phyloP scores from a whole-genome alignment of 768 basidiomycete genomes.

The Hygrocybe punicea region DNA sequence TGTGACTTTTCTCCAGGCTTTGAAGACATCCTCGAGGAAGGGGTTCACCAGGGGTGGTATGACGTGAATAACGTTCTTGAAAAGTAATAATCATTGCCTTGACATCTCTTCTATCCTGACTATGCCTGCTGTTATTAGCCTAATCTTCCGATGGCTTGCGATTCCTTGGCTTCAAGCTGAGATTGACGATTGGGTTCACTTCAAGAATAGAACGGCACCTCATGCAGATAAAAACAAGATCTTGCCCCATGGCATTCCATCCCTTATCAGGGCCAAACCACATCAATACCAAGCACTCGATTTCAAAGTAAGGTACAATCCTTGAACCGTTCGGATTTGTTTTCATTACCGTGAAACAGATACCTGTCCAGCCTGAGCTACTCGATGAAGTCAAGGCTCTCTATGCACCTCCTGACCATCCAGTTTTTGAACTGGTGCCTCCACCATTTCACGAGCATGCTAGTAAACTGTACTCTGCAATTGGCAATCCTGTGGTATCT shows the following conservation, averaged over 20 bases:
- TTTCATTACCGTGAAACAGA: constrained; percentile 13
- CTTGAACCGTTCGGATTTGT: not conserved
- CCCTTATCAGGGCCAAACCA: constrained; percentile 30
- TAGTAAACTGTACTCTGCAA: too few species aligned
- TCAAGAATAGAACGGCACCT: constrained; percentile 20
- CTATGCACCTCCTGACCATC: constrained; percentile 34
- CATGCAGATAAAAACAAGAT: constrained; percentile 34
- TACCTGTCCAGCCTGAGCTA: constrained; percentile 14
- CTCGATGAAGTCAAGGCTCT: constrained; percentile 18
- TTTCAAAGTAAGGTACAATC: constrained; percentile 30
- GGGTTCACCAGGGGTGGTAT: constrained; percentile 30
- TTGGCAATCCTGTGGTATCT: too few species aligned
- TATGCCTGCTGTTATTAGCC: constrained; percentile 24
- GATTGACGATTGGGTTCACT: constrained; percentile 28
- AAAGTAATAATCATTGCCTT: constrained; percentile 8
- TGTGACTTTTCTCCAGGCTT: constrained; percentile 33
- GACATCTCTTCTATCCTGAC: too few species aligned
- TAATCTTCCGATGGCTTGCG: constrained; percentile 40
- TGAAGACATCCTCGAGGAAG: constrained; percentile 32
- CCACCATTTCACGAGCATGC: not conserved
- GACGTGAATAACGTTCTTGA: constrained; percentile 23
- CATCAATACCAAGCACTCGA: constrained; percentile 26
- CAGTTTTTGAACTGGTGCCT: constrained; percentile 38
- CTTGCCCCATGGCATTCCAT: constrained; percentile 39
- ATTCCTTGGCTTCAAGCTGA: constrained; percentile 43